These are phyloP conservation scores for Telfairia occidentalis DNA, from an alignment of 331 rosid genomes.

Conservation along the genomic window DNA sequence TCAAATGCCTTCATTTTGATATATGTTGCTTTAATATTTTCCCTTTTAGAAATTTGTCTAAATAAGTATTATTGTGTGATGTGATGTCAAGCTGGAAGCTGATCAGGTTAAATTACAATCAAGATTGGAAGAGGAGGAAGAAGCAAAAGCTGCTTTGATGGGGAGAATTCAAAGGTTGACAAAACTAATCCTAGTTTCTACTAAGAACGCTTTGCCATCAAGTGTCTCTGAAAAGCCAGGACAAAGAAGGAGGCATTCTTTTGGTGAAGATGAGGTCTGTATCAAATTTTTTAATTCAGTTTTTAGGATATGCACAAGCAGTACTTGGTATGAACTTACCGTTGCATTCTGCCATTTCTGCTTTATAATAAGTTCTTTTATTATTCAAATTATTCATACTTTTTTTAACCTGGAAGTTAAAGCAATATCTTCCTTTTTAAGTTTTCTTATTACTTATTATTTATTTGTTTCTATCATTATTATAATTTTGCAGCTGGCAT, in stretches of 20 bases:
- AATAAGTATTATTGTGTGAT: slow-evolving; percentile 21
- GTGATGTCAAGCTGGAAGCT: slow-evolving; percentile 42
- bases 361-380: not conserved
- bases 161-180: slow-evolving; percentile 44
- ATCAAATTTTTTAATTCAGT: not conserved
- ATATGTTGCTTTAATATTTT: not conserved
- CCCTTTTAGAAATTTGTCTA: not conserved
- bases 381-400: not conserved
- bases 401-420: not conserved
- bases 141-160: slow-evolving; percentile 46
- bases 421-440: not conserved
- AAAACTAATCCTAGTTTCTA: slow-evolving; percentile 41
- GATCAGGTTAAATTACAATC: slow-evolving; percentile 37
- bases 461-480: slow-evolving; percentile 1
- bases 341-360: not conserved
- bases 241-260: slow-evolving; percentile 41
- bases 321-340: not conserved
- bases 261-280: slow-evolving; percentile 47
- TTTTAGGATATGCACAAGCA: slow-evolving; percentile 1
- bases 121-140: slow-evolving; percentile 47
- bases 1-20: not conserved
- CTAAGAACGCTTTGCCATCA: slow-evolving; percentile 34
- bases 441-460: not conserved
- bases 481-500: slow-evolving; percentile 56
- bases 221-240: slow-evolving; percentile 26